Evolutionary conservation across 805 yeast genomes (phyloP), one percentile per base, ranked within the genome.

Genomic region (Starmerella kuoi): DNA sequence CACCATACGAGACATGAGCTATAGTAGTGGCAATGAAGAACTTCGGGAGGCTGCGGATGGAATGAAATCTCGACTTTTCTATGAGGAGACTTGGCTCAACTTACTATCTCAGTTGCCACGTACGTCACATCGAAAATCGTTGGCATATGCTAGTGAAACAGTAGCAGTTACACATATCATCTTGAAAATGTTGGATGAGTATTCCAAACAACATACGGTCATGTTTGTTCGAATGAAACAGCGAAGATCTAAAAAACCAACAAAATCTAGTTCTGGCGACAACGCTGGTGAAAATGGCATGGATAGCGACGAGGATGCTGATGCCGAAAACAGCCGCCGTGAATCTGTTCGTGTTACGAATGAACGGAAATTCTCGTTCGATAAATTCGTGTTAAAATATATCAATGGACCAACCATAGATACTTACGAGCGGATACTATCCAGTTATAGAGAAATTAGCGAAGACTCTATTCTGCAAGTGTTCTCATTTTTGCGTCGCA

Each of bases 31-130:
- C 2, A 14, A 22, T 22, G 70, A 64, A 2, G 78, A 73, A 24
- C 67, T 68, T 46, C 68, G 67, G 17, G 73, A 70, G 30, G 60
- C 70, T 25, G 66, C 86, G 0, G 73, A 71, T 24, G 77, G 75
- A 19, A 72, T 80, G 44, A 68, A 77, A 17, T 64, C 83, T 35
- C 70, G 77, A 34, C 62, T 88, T n/a, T 85, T 88, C 52, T 73
- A 79, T 44, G 78, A 76, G 40, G 77, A 75, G 39, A 68, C 64
- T 19, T 72, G 74, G 40, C 60, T 84, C 22, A 74, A 71, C 35
- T 55, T 74, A 28, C 55, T 88, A 3, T 65, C 74, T 2, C 62
- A 61, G 15, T 58, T 85, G 25, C 84, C 94, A 0, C 73, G 73
- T 42, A 66, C 72, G 12, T 82, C 88, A 0, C 61, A 70, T 23